phyloP scores from a whole-genome alignment of 2,329 filamentous ascomycete genomes.

The Dothideomycetidae sp. region DNA sequence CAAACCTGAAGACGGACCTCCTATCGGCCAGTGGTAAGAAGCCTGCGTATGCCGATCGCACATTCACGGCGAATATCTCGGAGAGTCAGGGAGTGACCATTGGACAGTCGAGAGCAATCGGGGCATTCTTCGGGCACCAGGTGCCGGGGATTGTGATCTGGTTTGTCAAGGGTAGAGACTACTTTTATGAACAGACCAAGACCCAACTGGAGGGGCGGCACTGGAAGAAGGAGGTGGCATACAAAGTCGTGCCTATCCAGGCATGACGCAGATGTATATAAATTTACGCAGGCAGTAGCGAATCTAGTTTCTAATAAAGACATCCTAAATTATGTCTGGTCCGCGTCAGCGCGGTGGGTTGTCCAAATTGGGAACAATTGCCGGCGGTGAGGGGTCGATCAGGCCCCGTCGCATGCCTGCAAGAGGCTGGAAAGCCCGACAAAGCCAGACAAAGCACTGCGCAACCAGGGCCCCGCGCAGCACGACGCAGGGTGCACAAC shows the following conservation, averaged over 20 bases:
- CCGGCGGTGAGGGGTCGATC: no score
- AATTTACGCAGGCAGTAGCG: no score
- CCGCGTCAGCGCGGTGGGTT: no score
- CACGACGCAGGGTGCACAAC: not conserved
- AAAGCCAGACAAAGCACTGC: no score
- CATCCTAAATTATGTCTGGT: no score
- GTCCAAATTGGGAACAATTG: no score
- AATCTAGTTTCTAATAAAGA: no score
- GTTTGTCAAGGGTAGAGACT: conserved; percentile 26
- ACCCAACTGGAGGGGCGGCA: conserved; percentile 15
- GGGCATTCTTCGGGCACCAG: conserved; percentile 24
- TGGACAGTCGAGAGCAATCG: conserved; percentile 26
- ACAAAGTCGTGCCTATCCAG: conserved; percentile 10
- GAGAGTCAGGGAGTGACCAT: conserved; percentile 28
- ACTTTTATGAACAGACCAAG: conserved; percentile 18
- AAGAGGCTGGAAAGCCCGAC: no score
- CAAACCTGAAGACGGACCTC: conserved; percentile 36
- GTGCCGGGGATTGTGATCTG: conserved; percentile 26
- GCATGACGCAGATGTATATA: no score
- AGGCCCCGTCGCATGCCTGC: no score
- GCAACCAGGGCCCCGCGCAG: no score
- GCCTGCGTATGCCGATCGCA: conserved; percentile 3
- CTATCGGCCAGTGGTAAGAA: conserved; percentile 17
- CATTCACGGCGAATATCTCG: conserved; percentile 18
- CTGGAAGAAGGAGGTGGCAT: conserved; percentile 15